Evolutionary conservation across 306 rosid genomes (phyloP).

Genomic region (Vachellia pachyceras): DNA sequence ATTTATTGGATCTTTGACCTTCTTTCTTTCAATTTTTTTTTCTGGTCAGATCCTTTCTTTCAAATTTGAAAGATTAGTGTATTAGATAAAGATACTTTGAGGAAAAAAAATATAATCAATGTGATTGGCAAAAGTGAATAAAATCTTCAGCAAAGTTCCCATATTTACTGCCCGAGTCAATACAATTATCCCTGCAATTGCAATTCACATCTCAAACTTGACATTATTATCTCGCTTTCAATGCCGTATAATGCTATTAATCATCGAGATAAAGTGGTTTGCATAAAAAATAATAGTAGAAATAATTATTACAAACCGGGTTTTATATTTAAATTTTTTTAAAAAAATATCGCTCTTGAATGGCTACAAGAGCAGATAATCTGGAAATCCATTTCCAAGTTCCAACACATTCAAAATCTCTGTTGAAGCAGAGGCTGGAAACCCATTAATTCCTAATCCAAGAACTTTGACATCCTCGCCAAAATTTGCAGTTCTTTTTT

Average conservation of each 20-base stretch:
- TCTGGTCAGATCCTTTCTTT: too few species aligned
- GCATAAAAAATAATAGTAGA: not conserved
- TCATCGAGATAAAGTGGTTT: not conserved
- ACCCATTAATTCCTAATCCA: constrained; percentile 27
- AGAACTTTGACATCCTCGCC: not conserved
- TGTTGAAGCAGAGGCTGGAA: constrained; percentile 35
- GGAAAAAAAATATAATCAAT: too few species aligned
- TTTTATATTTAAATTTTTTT: not conserved
- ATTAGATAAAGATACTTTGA: too few species aligned
- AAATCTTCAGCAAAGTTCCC: too few species aligned
- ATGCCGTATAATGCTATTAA: not conserved
- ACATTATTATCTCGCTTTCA: not conserved
- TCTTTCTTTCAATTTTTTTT: too few species aligned
- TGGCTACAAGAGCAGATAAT: not conserved
- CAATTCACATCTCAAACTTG: not conserved
- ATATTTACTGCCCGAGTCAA: not conserved
- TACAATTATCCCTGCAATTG: not conserved
- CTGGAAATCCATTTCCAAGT: constrained; percentile 20
- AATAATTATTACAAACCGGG: not conserved
- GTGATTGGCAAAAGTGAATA: too few species aligned
- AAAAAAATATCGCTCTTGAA: not conserved
- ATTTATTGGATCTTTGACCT: too few species aligned
- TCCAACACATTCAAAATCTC: constrained; percentile 40
- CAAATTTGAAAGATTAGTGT: too few species aligned
- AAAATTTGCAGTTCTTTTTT: not conserved